A percentile compares a stretch with the other conserved stretches of the same genome.
These are phyloP conservation scores for Alternaria gansuensis DNA, from an alignment of 2,329 filamentous ascomycete genomes.

Conservation along the genomic window DNA sequence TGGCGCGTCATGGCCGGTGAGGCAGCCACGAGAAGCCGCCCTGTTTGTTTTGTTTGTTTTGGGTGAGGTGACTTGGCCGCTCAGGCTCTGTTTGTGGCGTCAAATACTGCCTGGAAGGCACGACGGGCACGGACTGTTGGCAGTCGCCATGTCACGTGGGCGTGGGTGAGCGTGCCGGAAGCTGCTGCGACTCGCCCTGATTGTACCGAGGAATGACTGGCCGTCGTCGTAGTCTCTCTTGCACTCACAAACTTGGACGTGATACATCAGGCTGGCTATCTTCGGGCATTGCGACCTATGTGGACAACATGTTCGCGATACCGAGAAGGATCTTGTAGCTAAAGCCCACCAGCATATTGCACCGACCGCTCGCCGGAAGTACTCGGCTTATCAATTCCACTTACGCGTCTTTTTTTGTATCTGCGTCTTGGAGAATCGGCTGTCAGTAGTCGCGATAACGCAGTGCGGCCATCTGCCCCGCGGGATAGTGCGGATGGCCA, in stretches of 20 bases:
- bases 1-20: constrained; percentile 5
- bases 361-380: too few species aligned
- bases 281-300: too few species aligned
- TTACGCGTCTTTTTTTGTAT: too few species aligned
- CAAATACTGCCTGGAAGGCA: constrained; percentile 9
- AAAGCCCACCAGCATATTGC: too few species aligned
- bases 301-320: too few species aligned
- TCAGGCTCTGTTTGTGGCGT: constrained; percentile 11
- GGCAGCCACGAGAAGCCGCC: not conserved
- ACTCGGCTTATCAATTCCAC: too few species aligned
- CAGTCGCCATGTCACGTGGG: not conserved
- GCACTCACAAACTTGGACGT: too few species aligned
- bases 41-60: not conserved
- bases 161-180: not conserved
- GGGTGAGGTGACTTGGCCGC: not conserved
- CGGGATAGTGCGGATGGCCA: constrained; percentile 28
- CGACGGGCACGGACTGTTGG: constrained; percentile 11
- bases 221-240: not conserved
- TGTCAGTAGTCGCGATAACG: not conserved
- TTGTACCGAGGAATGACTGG: not conserved
- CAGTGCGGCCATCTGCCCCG: not conserved
- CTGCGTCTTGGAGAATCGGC: not conserved
- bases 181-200: constrained; percentile 1
- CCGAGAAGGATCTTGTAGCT: too few species aligned
- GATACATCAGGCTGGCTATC: too few species aligned